Base-by-base conservation (phyloP, 2,329 filamentous ascomycete species). In the Diaporthe batatas region DNA sequence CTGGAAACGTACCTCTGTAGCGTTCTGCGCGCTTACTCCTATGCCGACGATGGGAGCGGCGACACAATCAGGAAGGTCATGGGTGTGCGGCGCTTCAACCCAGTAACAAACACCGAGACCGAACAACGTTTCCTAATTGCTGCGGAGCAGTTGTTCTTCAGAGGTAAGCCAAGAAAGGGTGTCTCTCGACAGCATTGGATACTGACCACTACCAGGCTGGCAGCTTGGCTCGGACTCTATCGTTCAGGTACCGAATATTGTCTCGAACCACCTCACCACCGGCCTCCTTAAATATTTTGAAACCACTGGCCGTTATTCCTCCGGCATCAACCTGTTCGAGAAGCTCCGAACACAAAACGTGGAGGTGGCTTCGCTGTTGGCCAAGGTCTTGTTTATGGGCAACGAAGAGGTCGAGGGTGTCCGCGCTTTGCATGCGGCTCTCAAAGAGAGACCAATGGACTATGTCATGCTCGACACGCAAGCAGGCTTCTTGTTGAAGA, bases 321-420 rank as follows among this genome's bases (percentile, higher is more conserved):
- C 96, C 0, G 96, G 95, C 18, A 98, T 99, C 82, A 99, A 99
- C 77, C 88, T 99, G 0, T 99, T 99, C 78, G 95, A 98, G 83
- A 99, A 99, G 83, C 89, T 99, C 64, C 92, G 96, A 57, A 92
- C 91, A 14, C 93, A 95, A 75, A 97, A 98, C 79, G 91, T 96
- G 1, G 96, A 99, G 80, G 95, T 99, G 1, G 97, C 96, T 0
- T 98, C 96, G 0, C 86, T 99, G 1, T 87, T 99, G 29, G 93
- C 96, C 34, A 95, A 94, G 78, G 94, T 99, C 32, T 90, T 98
- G 77, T 93, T 98, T 77, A 94, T 96, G 87, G 96, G 94, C 25
- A 95, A 98, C 76, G 96, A 99, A 81, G 96, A 99, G 81, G 96
- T 99, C n/a, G 92, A 97, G 77, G 96, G 95, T 2, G 93, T 99